Conservation (phyloP, 2,329 filamentous ascomycete genomes). For the Neoscytalidium dimidiatum region DNA sequence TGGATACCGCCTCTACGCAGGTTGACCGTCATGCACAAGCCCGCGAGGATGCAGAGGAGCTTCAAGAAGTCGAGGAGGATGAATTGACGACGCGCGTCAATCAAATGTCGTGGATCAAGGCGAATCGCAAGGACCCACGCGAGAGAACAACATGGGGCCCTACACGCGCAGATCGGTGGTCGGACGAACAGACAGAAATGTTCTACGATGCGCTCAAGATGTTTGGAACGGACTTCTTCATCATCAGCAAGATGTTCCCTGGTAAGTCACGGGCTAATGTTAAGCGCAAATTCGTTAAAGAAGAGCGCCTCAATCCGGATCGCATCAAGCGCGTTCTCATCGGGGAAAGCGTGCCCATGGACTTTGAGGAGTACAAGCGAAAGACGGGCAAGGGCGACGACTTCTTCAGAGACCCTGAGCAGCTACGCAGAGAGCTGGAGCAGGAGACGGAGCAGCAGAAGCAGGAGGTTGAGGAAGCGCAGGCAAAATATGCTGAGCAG, state of each 20-base stretch:
- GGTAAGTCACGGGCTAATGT: slow-evolving; percentile 71
- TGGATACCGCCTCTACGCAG: slow-evolving; percentile 67
- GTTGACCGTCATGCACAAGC: slow-evolving; percentile 70
- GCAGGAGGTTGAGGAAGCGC: slow-evolving; percentile 38
- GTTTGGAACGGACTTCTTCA: slow-evolving; percentile 83
- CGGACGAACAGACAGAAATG: slow-evolving; percentile 67
- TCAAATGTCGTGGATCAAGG: slow-evolving; percentile 68
- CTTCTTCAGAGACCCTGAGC: slow-evolving; percentile 39
- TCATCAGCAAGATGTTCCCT: slow-evolving; percentile 75
- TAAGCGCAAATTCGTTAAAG: slow-evolving; percentile 81
- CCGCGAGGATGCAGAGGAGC: slow-evolving; percentile 53
- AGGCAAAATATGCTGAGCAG: slow-evolving; percentile 36
- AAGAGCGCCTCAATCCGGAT: slow-evolving; percentile 67
- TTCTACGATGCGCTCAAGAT: slow-evolving; percentile 75
- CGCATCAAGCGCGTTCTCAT: slow-evolving; percentile 65
- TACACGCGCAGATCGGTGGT: slow-evolving; percentile 54
- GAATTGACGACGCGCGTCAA: slow-evolving; percentile 75
- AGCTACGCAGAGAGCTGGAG: slow-evolving; percentile 34
- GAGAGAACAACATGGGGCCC: slow-evolving; percentile 41
- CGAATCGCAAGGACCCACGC: slow-evolving; percentile 49
- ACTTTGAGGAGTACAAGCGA: slow-evolving; percentile 43
- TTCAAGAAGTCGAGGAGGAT: slow-evolving; percentile 72
- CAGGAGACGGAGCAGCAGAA: slow-evolving; percentile 31
- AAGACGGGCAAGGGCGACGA: slow-evolving; percentile 38
- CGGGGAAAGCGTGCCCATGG: slow-evolving; percentile 41